Evolutionary conservation across 352 stramenopile genomes (phyloP).

Genomic region (Phytophthora cryptogea): DNA sequence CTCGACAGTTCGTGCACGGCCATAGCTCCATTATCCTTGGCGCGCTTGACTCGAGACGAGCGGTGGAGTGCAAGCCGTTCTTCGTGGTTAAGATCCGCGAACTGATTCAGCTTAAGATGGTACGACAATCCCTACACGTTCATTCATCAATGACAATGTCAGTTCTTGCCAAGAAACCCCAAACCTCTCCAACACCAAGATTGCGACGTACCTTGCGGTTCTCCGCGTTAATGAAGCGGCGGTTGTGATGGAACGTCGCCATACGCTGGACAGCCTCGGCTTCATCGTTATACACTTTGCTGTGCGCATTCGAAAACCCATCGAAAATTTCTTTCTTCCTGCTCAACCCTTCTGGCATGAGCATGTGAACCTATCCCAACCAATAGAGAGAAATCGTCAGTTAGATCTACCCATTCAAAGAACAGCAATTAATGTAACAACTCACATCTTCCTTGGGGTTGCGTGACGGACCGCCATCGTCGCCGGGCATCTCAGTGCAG

Average conservation of each 20-base stretch:
- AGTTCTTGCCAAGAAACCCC: background rate
- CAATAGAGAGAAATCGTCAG: constrained; percentile 1
- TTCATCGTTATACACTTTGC: constrained; percentile 61
- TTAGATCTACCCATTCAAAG: background rate
- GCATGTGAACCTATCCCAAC: constrained; percentile 70
- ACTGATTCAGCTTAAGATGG: constrained; percentile 80
- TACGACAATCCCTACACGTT: constrained; percentile 68
- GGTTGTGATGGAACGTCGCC: constrained; percentile 79
- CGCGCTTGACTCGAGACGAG: constrained; percentile 51
- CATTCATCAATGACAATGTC: background rate
- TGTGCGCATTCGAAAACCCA: constrained; percentile 60
- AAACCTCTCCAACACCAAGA: background rate
- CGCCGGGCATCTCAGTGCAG: constrained; percentile 66
- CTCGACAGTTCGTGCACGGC: constrained; percentile 46
- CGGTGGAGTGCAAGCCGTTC: constrained; percentile 62
- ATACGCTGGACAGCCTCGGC: constrained; percentile 56
- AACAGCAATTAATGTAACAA: constrained; percentile 14
- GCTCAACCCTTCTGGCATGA: constrained; percentile 70
- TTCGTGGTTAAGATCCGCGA: constrained; percentile 79
- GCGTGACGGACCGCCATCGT: constrained; percentile 52
- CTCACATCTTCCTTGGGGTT: constrained; percentile 70
- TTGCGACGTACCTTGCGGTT: constrained; percentile 68
- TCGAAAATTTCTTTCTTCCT: constrained; percentile 72
- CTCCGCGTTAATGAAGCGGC: constrained; percentile 85
- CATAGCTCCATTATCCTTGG: constrained; percentile 63